Conservation (phyloP, 768 basidiomycete genomes). For the Termitomyces sp. region DNA sequence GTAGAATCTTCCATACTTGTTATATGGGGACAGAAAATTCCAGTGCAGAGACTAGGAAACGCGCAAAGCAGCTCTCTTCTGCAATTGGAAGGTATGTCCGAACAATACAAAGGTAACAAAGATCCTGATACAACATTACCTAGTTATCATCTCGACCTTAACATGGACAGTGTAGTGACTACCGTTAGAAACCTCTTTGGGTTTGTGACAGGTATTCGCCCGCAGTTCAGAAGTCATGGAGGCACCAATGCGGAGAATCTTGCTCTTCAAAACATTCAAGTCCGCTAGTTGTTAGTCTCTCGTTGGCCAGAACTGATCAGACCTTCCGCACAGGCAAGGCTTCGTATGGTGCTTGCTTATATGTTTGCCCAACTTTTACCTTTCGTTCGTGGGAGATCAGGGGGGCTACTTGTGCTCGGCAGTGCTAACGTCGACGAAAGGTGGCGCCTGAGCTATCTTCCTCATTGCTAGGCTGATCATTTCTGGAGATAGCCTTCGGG, state of each 20-base stretch:
- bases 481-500: conserved; percentile 62
- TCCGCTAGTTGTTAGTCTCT: conserved; percentile 17
- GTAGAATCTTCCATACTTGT: conserved; percentile 92
- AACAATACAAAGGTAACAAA: background rate
- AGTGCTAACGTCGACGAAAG: conserved; percentile 99
- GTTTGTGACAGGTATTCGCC: conserved; percentile 63
- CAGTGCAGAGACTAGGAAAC: conserved; percentile 73
- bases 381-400: conserved; percentile 80
- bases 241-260: conserved; percentile 88
- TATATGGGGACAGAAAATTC: conserved; percentile 99
- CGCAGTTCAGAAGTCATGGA: conserved; percentile 81
- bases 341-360: conserved; percentile 94
- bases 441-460: conserved; percentile 30
- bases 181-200: conserved; percentile 81
- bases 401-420: conserved; percentile 92
- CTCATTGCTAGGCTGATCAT: background rate
- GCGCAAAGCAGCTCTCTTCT: conserved; percentile 83
- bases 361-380: conserved; percentile 94
- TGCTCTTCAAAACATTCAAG: conserved; percentile 97
- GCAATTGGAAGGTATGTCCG: conserved; percentile 79
- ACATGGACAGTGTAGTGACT: conserved; percentile 92
- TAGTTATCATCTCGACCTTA: conserved; percentile 92
- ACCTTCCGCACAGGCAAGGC: conserved; percentile 57
- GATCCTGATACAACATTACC: background rate
- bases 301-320: background rate